phyloP scores from a whole-genome alignment of 352 stramenopile genomes.

The Pythium pyrilobum region DNA sequence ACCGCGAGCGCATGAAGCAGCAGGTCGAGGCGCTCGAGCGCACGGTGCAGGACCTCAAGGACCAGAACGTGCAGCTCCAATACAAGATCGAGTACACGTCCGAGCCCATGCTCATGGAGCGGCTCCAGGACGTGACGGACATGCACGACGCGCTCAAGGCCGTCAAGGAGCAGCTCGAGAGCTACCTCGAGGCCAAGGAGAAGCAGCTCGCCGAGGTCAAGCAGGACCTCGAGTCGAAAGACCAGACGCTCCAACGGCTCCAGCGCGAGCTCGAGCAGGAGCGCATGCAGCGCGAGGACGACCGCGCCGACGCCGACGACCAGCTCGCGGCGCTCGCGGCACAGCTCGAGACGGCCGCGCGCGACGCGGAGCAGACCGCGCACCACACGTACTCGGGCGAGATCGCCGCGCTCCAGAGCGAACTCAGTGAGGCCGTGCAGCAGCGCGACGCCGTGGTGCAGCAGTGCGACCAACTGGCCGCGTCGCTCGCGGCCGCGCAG shows the following conservation, averaged over 20 bases:
- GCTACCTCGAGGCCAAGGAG: slow-evolving; percentile 65
- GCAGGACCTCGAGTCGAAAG: slow-evolving; percentile 19
- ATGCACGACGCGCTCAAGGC: slow-evolving; percentile 69
- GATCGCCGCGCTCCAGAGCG: slow-evolving; percentile 14
- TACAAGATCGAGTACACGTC: slow-evolving; percentile 82
- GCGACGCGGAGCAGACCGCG: slow-evolving; percentile 1
- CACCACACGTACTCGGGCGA: slow-evolving; percentile 6
- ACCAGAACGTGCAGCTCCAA: slow-evolving; percentile 80
- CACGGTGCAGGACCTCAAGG: slow-evolving; percentile 63
- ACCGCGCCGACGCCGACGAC: slow-evolving; percentile 1
- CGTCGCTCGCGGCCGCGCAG: slow-evolving; percentile 4
- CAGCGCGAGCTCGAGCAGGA: slow-evolving; percentile 58
- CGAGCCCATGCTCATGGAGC: slow-evolving; percentile 78
- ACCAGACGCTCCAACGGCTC: slow-evolving; percentile 30
- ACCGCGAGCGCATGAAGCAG: slow-evolving; percentile 39
- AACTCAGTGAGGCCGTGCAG: slow-evolving; percentile 33
- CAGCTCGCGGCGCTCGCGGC: background rate
- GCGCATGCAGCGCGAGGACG: slow-evolving; percentile 1
- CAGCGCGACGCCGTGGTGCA: slow-evolving; percentile 21
- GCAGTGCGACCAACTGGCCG: slow-evolving; percentile 17
- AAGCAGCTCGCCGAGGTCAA: slow-evolving; percentile 35
- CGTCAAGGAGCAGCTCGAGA: slow-evolving; percentile 67
- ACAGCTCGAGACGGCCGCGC: background rate
- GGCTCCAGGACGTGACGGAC: slow-evolving; percentile 72
- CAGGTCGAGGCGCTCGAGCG: slow-evolving; percentile 43